These are phyloP conservation scores for Saccharomycopsis vini DNA, from an alignment of 805 yeast genomes.

Conservation along the genomic window DNA sequence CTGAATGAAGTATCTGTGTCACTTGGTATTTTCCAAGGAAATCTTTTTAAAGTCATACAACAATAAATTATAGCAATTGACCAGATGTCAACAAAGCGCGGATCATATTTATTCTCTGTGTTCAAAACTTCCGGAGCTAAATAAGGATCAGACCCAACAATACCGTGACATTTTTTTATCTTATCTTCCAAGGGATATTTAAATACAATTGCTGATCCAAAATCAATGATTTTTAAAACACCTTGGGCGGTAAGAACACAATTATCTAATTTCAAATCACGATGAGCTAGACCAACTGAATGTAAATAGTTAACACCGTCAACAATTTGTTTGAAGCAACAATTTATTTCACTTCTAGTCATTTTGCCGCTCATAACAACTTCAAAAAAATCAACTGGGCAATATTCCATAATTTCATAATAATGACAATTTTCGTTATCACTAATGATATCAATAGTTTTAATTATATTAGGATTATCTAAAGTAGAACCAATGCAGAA, in stretches of 20 bases:
- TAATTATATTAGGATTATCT: constrained; percentile 73
- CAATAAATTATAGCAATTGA: constrained; percentile 77
- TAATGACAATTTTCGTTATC: constrained; percentile 58
- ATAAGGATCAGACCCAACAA: constrained; percentile 82
- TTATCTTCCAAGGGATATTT: constrained; percentile 63
- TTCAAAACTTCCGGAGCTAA: constrained; percentile 73
- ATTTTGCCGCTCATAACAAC: constrained; percentile 81
- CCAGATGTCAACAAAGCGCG: constrained; percentile 77
- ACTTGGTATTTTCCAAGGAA: constrained; percentile 83
- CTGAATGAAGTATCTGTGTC: constrained; percentile 60
- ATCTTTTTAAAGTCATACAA: constrained; percentile 77
- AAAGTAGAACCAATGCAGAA: constrained; percentile 78
- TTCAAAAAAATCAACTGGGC: constrained; percentile 77
- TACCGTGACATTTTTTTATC: constrained; percentile 56
- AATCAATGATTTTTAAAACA: constrained; percentile 69
- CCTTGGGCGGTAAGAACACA: constrained; percentile 73
- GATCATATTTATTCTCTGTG: constrained; percentile 47
- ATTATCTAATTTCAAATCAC: constrained; percentile 76
- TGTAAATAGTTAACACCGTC: constrained; percentile 70
- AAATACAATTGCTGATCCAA: constrained; percentile 78
- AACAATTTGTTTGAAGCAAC: constrained; percentile 67
- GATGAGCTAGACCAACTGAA: constrained; percentile 70
- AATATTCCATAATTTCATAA: constrained; percentile 78
- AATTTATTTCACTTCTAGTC: constrained; percentile 74
- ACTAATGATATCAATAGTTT: constrained; percentile 62